Evolutionary conservation across 371 early-diverging fungal species (phyloP).

Genomic region (Mortierella polycephala): DNA sequence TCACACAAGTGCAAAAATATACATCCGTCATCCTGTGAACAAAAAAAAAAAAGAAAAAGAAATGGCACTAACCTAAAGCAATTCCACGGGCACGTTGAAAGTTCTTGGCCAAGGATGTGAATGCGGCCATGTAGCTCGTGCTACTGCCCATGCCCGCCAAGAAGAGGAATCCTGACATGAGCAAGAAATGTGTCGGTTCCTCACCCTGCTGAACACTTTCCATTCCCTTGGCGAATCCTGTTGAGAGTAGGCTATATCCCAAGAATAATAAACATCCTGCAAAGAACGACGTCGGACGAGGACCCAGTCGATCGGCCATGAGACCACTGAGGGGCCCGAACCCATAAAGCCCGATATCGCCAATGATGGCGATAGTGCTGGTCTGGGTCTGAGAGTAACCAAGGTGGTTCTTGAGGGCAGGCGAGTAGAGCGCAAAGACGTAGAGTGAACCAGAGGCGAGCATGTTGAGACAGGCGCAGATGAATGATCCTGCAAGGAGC

Average conservation of each 20-base stretch:
- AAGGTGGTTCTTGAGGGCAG: constrained; percentile 31
- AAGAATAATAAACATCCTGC: constrained; percentile 21
- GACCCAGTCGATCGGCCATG: constrained; percentile 44
- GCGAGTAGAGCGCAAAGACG: constrained; percentile 44
- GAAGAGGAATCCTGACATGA: constrained; percentile 23
- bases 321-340: constrained; percentile 37
- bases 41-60: constrained; percentile 7
- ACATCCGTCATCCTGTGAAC: not conserved
- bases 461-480: constrained; percentile 43
- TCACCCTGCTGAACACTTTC: constrained; percentile 11
- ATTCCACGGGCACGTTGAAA: constrained; percentile 29
- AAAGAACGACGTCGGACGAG: constrained; percentile 23
- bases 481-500: constrained; percentile 24
- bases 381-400: constrained; percentile 43
- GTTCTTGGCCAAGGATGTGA: constrained; percentile 41
- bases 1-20: not conserved
- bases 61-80: constrained; percentile 27
- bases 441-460: constrained; percentile 43
- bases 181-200: constrained; percentile 22
- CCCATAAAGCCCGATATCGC: constrained; percentile 45
- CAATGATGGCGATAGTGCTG: constrained; percentile 39
- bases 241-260: constrained; percentile 36
- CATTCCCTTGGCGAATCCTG: constrained; percentile 16
- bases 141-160: constrained; percentile 41
- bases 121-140: constrained; percentile 47